A percentile compares a stretch with the other conserved stretches of the same genome.
phyloP scores from a whole-genome alignment of 495 filamentous ascomycete species.

The Penicillium turbatum region DNA sequence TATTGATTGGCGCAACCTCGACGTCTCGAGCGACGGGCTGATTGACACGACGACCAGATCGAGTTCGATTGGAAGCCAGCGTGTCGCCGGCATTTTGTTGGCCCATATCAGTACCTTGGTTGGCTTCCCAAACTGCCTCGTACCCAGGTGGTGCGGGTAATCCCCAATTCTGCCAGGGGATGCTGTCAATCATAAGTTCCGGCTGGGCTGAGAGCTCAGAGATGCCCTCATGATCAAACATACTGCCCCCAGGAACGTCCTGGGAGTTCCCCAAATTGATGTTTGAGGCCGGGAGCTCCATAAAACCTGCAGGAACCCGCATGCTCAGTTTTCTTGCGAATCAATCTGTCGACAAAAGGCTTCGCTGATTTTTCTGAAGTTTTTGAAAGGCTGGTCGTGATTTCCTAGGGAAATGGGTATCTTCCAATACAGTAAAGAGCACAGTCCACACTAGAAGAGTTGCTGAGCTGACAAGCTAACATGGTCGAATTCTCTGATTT shows the following conservation, averaged over 20 bases:
- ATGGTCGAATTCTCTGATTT: background rate
- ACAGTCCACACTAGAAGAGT: background rate
- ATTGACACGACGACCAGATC: constrained; percentile 2
- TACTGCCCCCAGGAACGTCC: background rate
- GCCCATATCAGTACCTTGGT: background rate
- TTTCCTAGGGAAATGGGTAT: background rate
- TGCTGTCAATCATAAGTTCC: background rate
- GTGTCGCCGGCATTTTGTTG: background rate
- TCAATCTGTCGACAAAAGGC: background rate
- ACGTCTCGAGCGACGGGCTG: background rate
- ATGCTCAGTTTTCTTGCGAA: background rate
- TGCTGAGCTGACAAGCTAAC: background rate
- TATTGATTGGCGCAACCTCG: background rate
- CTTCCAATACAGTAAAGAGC: background rate
- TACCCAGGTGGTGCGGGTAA: background rate
- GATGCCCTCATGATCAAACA: background rate
- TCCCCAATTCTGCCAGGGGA: background rate
- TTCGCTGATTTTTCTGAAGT: background rate
- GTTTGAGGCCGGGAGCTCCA: background rate
- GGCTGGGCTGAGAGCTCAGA: background rate
- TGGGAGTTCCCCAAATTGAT: background rate
- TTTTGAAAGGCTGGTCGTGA: background rate
- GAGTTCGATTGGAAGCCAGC: constrained; percentile 2
- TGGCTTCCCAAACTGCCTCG: background rate
- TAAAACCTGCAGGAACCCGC: background rate